A percentile compares a stretch with the other conserved stretches of the same genome.
phyloP scores from a whole-genome alignment of 1,139 yeast genomes.

The Candida sojae region DNA sequence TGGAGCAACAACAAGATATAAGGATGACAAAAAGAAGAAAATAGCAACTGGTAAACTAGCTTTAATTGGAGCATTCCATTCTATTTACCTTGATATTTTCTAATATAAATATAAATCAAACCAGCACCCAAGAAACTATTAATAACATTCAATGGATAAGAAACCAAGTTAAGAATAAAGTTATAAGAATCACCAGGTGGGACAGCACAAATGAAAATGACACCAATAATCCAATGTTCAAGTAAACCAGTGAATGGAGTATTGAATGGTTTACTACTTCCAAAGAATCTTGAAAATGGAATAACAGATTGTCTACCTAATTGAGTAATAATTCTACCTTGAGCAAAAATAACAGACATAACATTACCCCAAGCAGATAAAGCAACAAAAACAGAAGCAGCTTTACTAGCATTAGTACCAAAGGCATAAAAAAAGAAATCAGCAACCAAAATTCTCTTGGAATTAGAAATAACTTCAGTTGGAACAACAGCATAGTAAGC shows the following conservation, averaged over 20 bases:
- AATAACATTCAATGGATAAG: constrained; percentile 52
- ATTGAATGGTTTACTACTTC: constrained; percentile 44
- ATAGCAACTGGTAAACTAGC: constrained; percentile 64
- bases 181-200: constrained; percentile 55
- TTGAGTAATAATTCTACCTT: constrained; percentile 51
- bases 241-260: constrained; percentile 58
- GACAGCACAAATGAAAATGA: constrained; percentile 43
- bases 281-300: constrained; percentile 48
- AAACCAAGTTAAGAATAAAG: constrained; percentile 48
- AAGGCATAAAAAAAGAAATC: constrained; percentile 48
- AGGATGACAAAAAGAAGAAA: constrained; percentile 68
- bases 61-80: constrained; percentile 77
- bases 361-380: constrained; percentile 53
- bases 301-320: constrained; percentile 51
- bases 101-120: constrained; percentile 44
- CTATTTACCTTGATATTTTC: constrained; percentile 50
- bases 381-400: constrained; percentile 52
- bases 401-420: constrained; percentile 47
- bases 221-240: constrained; percentile 57
- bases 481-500: constrained; percentile 62
- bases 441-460: constrained; percentile 51
- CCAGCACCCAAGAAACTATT: constrained; percentile 49
- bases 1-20: constrained; percentile 77
- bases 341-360: constrained; percentile 49
- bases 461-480: constrained; percentile 40